Evolutionary conservation across 805 yeast genomes (phyloP).

Genomic region (Tetrapisispora iriomotensis): DNA sequence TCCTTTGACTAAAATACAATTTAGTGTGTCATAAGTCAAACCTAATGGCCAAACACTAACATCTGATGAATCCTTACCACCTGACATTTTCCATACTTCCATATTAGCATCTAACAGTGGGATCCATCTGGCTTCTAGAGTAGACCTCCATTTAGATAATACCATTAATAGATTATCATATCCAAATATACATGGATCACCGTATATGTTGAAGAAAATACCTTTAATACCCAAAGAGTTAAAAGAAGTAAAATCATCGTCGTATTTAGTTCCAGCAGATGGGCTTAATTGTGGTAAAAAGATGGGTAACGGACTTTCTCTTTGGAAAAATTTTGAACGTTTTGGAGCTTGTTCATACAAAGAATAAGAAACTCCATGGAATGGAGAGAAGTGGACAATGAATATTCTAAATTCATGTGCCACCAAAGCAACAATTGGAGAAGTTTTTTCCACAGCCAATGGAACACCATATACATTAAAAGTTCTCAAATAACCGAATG

Average conservation of each 20-base stretch:
- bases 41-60: slow-evolving; percentile 87
- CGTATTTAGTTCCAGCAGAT: slow-evolving; percentile 26
- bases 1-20: slow-evolving; percentile 68
- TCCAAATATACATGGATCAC: slow-evolving; percentile 89
- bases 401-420: slow-evolving; percentile 49
- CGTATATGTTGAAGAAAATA: slow-evolving; percentile 75
- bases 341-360: slow-evolving; percentile 21
- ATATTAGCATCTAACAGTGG: slow-evolving; percentile 55
- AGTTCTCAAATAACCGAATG: slow-evolving; percentile 61
- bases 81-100: slow-evolving; percentile 42
- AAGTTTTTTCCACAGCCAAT: slow-evolving; percentile 52
- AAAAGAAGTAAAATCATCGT: slow-evolving; percentile 18
- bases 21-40: slow-evolving; percentile 54
- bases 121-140: slow-evolving; percentile 74
- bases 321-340: slow-evolving; percentile 30
- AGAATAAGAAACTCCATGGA: slow-evolving; percentile 22
- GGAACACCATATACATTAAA: slow-evolving; percentile 70
- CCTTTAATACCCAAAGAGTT: slow-evolving; percentile 40
- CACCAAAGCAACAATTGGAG: slow-evolving; percentile 67
- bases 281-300: slow-evolving; percentile 14
- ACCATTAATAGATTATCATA: slow-evolving; percentile 61
- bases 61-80: slow-evolving; percentile 33
- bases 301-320: slow-evolving; percentile 40
- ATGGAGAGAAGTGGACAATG: slow-evolving; percentile 35
- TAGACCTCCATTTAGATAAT: slow-evolving; percentile 67